phyloP scores from a whole-genome alignment of 176 grass and related monocot genomes.

The Chrysopogon serrulatus region DNA sequence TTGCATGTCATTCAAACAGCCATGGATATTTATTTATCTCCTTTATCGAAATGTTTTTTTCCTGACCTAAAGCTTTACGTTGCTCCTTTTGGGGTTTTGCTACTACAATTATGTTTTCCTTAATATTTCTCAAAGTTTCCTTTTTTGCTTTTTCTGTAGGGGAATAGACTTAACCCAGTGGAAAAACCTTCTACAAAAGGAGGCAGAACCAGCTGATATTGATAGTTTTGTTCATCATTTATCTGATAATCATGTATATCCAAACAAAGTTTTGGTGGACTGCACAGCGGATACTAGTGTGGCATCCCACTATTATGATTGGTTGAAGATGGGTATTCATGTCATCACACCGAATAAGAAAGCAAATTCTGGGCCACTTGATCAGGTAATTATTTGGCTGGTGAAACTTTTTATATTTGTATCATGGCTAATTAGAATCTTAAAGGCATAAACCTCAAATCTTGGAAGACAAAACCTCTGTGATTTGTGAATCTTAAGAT shows the following conservation, averaged over 20 bases:
- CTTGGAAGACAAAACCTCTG: neutral
- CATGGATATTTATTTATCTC: neutral
- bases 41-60: neutral
- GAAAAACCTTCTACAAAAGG: conserved; percentile 58
- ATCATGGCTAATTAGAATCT: neutral
- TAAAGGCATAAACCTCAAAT: neutral
- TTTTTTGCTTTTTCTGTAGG: conserved; percentile 30
- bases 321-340: conserved; percentile 90
- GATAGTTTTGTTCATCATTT: conserved; percentile 65
- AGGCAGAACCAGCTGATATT: conserved; percentile 62
- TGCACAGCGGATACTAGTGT: conserved; percentile 91
- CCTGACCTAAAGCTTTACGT: neutral
- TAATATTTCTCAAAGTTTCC: conserved; percentile 4
- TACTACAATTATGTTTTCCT: neutral
- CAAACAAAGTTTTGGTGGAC: conserved; percentile 95
- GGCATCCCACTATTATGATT: conserved; percentile 84
- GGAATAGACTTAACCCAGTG: conserved; percentile 82
- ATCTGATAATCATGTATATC: conserved; percentile 89
- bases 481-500: neutral
- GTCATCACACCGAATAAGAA: conserved; percentile 98
- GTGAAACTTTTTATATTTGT: neutral
- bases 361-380: conserved; percentile 96
- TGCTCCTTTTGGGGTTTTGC: neutral
- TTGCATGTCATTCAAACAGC: neutral
- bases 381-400: conserved; percentile 52